phyloP scores from a whole-genome alignment of 768 basidiomycete species.

The Mrakia frigida region DNA sequence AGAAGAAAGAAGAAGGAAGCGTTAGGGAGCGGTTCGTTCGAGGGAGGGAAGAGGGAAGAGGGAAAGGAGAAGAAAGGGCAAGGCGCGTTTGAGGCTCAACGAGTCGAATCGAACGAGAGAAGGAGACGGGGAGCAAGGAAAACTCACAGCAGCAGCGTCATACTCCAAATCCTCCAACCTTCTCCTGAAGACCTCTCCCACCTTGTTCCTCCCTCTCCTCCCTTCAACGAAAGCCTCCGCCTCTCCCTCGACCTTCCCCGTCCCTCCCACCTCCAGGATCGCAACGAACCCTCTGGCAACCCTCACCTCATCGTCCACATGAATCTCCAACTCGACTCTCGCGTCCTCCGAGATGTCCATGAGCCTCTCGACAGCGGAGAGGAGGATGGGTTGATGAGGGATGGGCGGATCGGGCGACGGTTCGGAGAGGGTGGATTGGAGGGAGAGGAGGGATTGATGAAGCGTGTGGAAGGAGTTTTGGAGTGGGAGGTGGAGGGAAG shows the following conservation, averaged over 20 bases:
- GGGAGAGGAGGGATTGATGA: constrained; percentile 12
- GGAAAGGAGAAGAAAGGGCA: background rate
- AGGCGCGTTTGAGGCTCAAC: too few species aligned
- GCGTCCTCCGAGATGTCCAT: constrained; percentile 72
- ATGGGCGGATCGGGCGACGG: background rate
- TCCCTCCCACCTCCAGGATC: constrained; percentile 49
- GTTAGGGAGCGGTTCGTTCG: background rate
- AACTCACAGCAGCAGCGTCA: constrained; percentile 23
- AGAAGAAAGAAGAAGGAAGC: background rate
- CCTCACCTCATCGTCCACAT: constrained; percentile 64
- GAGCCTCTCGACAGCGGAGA: constrained; percentile 57
- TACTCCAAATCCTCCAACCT: constrained; percentile 22
- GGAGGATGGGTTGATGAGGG: constrained; percentile 44
- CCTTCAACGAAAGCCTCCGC: constrained; percentile 59
- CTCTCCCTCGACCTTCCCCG: constrained; percentile 50
- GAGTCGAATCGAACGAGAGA: background rate
- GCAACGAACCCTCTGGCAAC: constrained; percentile 63
- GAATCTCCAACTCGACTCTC: constrained; percentile 76
- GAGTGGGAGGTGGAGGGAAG: constrained; percentile 9
- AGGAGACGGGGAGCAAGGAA: too few species aligned
- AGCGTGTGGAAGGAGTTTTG: constrained; percentile 21
- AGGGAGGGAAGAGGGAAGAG: background rate
- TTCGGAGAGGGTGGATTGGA: constrained; percentile 9
- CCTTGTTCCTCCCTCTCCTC: constrained; percentile 22
- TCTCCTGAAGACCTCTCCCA: constrained; percentile 1